Evolutionary conservation across 257 asterid genomes (phyloP).

Genomic region (Cruciata laevipes): DNA sequence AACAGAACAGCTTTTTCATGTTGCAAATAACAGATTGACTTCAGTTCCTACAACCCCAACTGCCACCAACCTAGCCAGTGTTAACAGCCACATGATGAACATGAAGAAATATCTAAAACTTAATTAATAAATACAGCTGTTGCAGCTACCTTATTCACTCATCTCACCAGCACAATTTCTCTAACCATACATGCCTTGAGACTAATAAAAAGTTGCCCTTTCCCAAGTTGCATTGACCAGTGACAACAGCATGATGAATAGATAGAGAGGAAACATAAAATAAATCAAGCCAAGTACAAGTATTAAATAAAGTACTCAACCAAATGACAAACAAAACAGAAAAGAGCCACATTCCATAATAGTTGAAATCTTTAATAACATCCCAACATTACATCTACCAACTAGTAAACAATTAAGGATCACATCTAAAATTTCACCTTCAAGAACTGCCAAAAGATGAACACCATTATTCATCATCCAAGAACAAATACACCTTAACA

Average conservation of each 20-base stretch:
- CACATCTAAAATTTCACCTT: slow-evolving; percentile 18
- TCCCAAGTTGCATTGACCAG: background rate
- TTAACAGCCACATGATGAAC: background rate
- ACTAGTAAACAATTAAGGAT: slow-evolving; percentile 16
- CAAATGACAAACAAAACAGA: background rate
- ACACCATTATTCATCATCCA: background rate
- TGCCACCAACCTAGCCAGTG: slow-evolving; percentile 19
- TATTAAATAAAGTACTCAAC: background rate
- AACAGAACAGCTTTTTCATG: slow-evolving; percentile 5
- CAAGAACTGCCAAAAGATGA: background rate
- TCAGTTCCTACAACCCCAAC: slow-evolving; percentile 16
- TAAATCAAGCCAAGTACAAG: background rate
- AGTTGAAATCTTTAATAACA: slow-evolving; percentile 4
- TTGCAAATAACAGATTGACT: slow-evolving; percentile 10
- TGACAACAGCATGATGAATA: background rate
- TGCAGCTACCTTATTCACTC: slow-evolving; percentile 12
- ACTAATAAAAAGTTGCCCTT: background rate
- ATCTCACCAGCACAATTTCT: background rate
- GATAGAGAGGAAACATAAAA: background rate
- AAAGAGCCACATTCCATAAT: background rate
- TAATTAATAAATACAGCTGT: slow-evolving; percentile 13
- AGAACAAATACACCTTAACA: slow-evolving; percentile 15
- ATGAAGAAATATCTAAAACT: slow-evolving; percentile 2
- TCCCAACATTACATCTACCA: background rate
- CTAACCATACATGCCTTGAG: background rate